These are phyloP conservation scores for Wickerhamiella sorbophila DNA, from an alignment of 805 yeast genomes.

Conservation along the genomic window DNA sequence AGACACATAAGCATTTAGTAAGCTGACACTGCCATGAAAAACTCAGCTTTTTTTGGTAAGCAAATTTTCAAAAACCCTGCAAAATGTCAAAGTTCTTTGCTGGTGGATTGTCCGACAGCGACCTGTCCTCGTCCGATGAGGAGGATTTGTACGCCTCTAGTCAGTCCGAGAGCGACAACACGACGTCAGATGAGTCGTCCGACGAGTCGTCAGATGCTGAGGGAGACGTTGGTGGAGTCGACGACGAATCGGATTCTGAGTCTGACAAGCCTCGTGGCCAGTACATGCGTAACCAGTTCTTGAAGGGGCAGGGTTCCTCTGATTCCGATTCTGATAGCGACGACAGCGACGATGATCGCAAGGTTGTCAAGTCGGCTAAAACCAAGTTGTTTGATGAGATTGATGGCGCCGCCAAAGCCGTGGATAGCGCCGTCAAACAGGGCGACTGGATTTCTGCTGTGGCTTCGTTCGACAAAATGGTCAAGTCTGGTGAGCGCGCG, in stretches of 20 bases:
- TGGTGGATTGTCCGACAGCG: constrained; percentile 37
- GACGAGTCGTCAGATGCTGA: constrained; percentile 24
- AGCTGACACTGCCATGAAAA: background rate
- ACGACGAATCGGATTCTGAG: constrained; percentile 29
- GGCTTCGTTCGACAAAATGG: constrained; percentile 61
- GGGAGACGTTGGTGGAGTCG: constrained; percentile 32
- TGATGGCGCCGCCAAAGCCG: constrained; percentile 45
- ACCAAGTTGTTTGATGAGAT: constrained; percentile 87
- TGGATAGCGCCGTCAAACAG: constrained; percentile 52
- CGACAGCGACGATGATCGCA: constrained; percentile 54
- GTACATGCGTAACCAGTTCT: constrained; percentile 23
- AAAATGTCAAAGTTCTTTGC: constrained; percentile 87
- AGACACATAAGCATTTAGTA: no score
- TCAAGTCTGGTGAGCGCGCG: constrained; percentile 50
- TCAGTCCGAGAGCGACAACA: constrained; percentile 26
- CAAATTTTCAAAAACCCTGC: constrained; percentile 2
- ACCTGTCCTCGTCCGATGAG: constrained; percentile 51
- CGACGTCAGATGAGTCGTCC: constrained; percentile 29
- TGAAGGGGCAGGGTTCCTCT: constrained; percentile 25
- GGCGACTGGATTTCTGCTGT: constrained; percentile 70
- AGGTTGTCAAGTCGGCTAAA: constrained; percentile 83
- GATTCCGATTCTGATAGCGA: constrained; percentile 40
- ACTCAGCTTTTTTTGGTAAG: background rate
- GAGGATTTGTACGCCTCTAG: constrained; percentile 34
- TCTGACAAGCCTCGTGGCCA: constrained; percentile 25